Evolutionary conservation across 352 stramenopile genomes (phyloP).

Genomic region (Pythium folliculosum): DNA sequence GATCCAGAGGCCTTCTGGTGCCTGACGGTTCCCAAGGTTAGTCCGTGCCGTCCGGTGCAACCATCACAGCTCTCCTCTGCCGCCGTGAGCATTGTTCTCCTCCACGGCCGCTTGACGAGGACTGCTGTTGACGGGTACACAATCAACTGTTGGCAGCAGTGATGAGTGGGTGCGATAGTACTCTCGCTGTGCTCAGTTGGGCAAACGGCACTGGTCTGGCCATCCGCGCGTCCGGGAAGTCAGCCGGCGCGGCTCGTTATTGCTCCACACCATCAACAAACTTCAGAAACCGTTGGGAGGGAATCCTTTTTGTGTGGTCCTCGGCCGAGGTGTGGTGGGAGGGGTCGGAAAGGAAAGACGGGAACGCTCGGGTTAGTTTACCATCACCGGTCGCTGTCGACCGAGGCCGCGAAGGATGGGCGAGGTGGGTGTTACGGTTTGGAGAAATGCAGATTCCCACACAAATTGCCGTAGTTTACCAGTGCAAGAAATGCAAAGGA

Average conservation of each 20-base stretch:
- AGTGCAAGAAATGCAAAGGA: no score
- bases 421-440: not conserved
- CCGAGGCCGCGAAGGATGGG: not conserved
- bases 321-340: no score
- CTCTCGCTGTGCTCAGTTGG: not conserved
- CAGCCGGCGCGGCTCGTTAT: not conserved
- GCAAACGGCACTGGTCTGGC: not conserved
- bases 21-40: no score
- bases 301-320: not conserved
- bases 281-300: not conserved
- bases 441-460: no score
- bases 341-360: no score
- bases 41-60: no score
- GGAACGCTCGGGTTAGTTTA: no score
- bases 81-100: not conserved
- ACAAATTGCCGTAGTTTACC: no score
- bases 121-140: slow-evolving; percentile 4
- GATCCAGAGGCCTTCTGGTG: not conserved
- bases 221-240: not conserved
- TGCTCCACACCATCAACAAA: not conserved
- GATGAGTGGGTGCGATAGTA: not conserved
- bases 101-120: no score
- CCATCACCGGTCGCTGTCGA: not conserved
- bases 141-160: not conserved
- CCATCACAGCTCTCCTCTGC: no score